Evolutionary conservation across 179 eudicot genomes (phyloP).

Genomic region (Corrigiola litoralis): DNA sequence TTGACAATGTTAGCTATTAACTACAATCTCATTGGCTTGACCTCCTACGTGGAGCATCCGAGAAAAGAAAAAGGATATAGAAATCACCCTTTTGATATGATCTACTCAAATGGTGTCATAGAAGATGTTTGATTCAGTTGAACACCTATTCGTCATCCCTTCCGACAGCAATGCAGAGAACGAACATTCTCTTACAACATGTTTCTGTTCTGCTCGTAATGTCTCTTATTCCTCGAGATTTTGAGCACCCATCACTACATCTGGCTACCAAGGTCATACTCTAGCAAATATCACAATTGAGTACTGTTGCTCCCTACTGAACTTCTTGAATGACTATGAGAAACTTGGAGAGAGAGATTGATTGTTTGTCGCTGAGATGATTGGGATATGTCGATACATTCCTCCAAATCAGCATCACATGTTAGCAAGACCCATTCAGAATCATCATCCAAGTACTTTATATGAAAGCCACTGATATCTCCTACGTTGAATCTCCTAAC

Average conservation of each 20-base stretch:
- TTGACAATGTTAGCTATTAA: conserved; percentile 4
- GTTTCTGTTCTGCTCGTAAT: background rate
- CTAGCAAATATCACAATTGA: conserved; percentile 16
- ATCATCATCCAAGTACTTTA: conserved; percentile 88
- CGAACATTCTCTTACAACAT: conserved; percentile 14
- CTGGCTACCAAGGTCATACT: conserved; percentile 8
- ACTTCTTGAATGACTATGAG: conserved; percentile 45
- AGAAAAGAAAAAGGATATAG: background rate
- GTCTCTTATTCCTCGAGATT: background rate
- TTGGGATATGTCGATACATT: conserved; percentile 59
- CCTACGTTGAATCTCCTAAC: conserved; percentile 59
- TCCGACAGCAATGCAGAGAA: conserved; percentile 15
- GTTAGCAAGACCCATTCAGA: conserved; percentile 80
- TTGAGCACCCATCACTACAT: background rate
- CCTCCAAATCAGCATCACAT: conserved; percentile 79
- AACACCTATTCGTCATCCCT: conserved; percentile 1
- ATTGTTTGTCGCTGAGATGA: conserved; percentile 48
- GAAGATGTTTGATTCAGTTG: background rate
- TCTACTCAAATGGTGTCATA: background rate
- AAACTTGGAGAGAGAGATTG: conserved; percentile 50
- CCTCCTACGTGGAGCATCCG: background rate
- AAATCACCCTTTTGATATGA: background rate
- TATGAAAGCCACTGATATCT: conserved; percentile 49
- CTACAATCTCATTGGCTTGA: background rate
- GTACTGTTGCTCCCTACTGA: conserved; percentile 49